Base-by-base conservation (phyloP, 805 yeast species). In the Huiozyma sinensis region DNA sequence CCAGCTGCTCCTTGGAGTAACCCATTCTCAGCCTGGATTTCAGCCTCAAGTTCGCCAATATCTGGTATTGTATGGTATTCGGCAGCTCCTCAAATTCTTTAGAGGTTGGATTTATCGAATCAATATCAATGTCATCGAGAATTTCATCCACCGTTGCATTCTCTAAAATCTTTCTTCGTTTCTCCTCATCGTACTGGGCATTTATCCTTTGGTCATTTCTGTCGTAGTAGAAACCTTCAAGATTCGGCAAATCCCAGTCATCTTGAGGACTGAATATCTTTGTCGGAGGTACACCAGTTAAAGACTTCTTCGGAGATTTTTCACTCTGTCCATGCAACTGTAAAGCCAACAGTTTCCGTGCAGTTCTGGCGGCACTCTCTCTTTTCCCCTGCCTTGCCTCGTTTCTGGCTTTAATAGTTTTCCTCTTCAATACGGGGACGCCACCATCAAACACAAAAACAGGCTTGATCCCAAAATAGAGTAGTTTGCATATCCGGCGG, bases 381-480 rank as follows among this genome's bases (percentile, higher is more conserved):
- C 78, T 69, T 45, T 85, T 73, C 0, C 86, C 95, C 51, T 79
- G 79, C 38, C 95, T 65, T 47, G 84, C 65, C 54, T 83, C 85
- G 50, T 77, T 74, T 50, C 99, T 73, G 46, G 76, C 71, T 11
- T 71, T 70, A 12, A 92, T 83, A 0, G 96, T 90, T 46, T 79
- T 79, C 49, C 80, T 69, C 66, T 92, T 92, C 56, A 92, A 64
- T 1, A 72, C 70, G 0, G 96, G 96, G 0, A 94, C 96, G 1
- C 92, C 95, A 28, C 97, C 97, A 66, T 89, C 97, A 68, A 89
- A 89, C 1, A 89, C 92, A 69, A 89, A 89, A 6, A 89, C 82
- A 0, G 97, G 97, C 42, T 68, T 71, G 13, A 83, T 87, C 0
- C 97, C 97, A 66, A 81, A 84, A 60, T 77, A 92, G 27, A 92